Percentiles rank a stretch among this genome's conserved stretches.
Conservation (phyloP, 257 asterid species). For the Handroanthus guayacan region DNA sequence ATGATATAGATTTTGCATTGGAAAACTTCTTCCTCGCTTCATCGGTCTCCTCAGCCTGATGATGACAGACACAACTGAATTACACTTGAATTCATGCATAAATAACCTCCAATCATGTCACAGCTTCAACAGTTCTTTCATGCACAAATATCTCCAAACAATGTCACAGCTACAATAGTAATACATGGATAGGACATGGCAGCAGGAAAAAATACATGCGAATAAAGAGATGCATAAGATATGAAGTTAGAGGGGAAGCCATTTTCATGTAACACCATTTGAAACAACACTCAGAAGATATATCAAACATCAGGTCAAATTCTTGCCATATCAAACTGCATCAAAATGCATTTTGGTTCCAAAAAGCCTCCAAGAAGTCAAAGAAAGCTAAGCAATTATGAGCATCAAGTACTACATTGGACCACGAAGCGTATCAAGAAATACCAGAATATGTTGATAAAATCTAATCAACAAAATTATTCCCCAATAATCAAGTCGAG, state of each 20-base stretch:
- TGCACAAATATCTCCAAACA: neutral
- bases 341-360: neutral
- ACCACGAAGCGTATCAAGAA: constrained; percentile 6
- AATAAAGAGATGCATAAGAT: neutral
- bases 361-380: constrained; percentile 22
- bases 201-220: constrained; percentile 2
- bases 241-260: neutral
- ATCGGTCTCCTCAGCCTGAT: constrained; percentile 91
- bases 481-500: constrained; percentile 8
- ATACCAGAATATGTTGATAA: neutral
- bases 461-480: neutral
- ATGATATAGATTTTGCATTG: constrained; percentile 95
- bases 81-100: neutral
- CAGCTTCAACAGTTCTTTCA: neutral
- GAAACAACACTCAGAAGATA: neutral
- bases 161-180: constrained; percentile 14
- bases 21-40: constrained; percentile 98
- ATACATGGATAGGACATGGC: neutral
- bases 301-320: neutral
- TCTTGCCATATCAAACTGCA: neutral
- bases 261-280: constrained; percentile 1
- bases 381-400: neutral
- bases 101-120: constrained; percentile 2
- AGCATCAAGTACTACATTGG: neutral
- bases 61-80: constrained; percentile 26